phyloP scores from a whole-genome alignment of 352 stramenopile species.

The Phytophthora rubi region DNA sequence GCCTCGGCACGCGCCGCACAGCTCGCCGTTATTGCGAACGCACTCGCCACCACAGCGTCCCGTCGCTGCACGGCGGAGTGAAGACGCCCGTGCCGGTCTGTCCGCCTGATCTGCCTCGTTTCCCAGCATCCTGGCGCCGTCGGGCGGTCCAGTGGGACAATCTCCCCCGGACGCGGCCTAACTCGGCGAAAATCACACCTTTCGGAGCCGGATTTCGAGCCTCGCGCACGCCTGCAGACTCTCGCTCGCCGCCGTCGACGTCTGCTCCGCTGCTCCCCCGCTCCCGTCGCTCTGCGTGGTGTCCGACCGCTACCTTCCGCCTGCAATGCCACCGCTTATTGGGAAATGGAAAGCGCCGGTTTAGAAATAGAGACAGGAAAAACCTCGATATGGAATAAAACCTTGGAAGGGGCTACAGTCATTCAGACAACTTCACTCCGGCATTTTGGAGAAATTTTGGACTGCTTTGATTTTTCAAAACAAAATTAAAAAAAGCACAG shows the following conservation, averaged over 20 bases:
- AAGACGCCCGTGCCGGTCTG: background rate
- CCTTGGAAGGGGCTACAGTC: background rate
- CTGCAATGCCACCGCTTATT: constrained; percentile 1
- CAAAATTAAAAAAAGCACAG: too few species aligned
- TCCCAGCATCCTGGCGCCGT: background rate
- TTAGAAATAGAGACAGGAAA: background rate
- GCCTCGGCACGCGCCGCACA: background rate
- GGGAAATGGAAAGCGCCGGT: background rate
- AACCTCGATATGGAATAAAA: background rate
- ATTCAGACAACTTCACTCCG: background rate
- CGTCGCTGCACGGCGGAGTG: background rate
- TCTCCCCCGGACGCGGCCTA: background rate
- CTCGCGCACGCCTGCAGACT: background rate
- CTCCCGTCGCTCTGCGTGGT: background rate
- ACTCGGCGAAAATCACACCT: background rate
- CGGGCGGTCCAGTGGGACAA: background rate
- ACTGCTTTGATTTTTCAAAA: too few species aligned
- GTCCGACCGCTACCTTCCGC: background rate
- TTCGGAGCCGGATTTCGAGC: background rate
- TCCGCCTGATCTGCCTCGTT: background rate
- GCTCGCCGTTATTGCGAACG: background rate
- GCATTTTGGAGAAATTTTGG: background rate
- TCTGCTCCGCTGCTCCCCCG: background rate
- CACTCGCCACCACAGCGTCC: background rate
- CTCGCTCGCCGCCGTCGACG: background rate